Evolutionary conservation across 106 monocot genomes (phyloP).

Genomic region (Platanthera guangdongensis): DNA sequence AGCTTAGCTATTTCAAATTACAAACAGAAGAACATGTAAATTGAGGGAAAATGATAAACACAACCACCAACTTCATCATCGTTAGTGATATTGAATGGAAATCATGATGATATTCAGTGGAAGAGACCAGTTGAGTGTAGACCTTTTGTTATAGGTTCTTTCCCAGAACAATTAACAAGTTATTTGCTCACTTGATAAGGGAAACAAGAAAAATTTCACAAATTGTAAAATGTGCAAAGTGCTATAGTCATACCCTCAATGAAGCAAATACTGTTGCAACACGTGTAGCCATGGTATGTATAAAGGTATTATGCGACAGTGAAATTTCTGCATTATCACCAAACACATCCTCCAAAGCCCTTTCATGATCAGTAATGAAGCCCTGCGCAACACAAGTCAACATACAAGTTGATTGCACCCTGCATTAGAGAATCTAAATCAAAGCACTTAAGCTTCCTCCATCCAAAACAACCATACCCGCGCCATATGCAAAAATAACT

Average conservation of each 20-base stretch:
- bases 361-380: slow-evolving; percentile 83
- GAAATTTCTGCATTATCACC: slow-evolving; percentile 71
- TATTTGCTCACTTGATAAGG: background rate
- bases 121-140: too few relatives aligned
- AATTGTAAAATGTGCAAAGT: background rate
- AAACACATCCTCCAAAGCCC: slow-evolving; percentile 81
- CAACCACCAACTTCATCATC: background rate
- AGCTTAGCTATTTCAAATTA: background rate
- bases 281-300: slow-evolving; percentile 71
- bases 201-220: background rate
- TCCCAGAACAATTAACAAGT: background rate
- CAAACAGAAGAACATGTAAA: background rate
- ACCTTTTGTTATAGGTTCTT: background rate
- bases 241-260: slow-evolving; percentile 41
- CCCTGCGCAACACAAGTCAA: slow-evolving; percentile 30
- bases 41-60: background rate
- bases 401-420: background rate
- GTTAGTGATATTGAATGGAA: background rate
- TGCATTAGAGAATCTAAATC: background rate
- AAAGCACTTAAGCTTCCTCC: background rate
- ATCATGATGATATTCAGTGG: background rate
- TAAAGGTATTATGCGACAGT: slow-evolving; percentile 50
- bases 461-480: background rate
- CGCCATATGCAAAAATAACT: background rate
- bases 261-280: slow-evolving; percentile 85